Conservation (phyloP, 2,329 filamentous ascomycete species). For the Paramyrothecium sp. region DNA sequence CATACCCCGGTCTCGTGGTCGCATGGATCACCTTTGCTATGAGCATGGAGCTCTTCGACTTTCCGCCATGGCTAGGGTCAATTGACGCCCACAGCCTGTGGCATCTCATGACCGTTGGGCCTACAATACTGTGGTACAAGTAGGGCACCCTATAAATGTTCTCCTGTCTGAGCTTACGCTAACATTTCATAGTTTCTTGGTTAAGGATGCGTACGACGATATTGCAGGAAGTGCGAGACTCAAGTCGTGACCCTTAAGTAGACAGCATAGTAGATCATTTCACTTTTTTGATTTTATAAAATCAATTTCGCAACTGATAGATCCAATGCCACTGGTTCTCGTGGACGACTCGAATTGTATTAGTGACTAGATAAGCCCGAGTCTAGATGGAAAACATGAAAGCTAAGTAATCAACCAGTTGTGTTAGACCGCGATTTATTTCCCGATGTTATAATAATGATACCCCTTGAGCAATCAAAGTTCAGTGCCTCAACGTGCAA, state of each 20-base stretch:
- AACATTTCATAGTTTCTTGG: slow-evolving; percentile 65
- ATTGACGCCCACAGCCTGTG: slow-evolving; percentile 94
- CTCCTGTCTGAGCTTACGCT: slow-evolving; percentile 7
- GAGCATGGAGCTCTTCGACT: slow-evolving; percentile 94
- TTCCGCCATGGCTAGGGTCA: slow-evolving; percentile 77
- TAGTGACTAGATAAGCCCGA: too few species aligned
- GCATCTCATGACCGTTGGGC: slow-evolving; percentile 90
- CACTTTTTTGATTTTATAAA: too few species aligned
- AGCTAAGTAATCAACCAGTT: too few species aligned
- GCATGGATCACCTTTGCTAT: slow-evolving; percentile 90
- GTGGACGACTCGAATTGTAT: too few species aligned
- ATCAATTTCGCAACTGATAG: too few species aligned
- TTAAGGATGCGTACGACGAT: slow-evolving; percentile 83
- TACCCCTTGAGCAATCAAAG: too few species aligned
- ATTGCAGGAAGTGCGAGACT: slow-evolving; percentile 65
- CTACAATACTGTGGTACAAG: slow-evolving; percentile 92
- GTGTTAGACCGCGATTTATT: too few species aligned
- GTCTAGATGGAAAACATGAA: too few species aligned
- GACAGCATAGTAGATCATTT: neutral
- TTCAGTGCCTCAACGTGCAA: too few species aligned
- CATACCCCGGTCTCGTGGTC: slow-evolving; percentile 88
- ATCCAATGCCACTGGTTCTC: too few species aligned
- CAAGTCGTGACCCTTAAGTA: slow-evolving; percentile 55
- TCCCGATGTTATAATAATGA: too few species aligned
- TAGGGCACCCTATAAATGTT: slow-evolving; percentile 48